These are phyloP conservation scores for Alternaria longipes DNA, from an alignment of 2,329 filamentous ascomycete species.

Conservation along the genomic window DNA sequence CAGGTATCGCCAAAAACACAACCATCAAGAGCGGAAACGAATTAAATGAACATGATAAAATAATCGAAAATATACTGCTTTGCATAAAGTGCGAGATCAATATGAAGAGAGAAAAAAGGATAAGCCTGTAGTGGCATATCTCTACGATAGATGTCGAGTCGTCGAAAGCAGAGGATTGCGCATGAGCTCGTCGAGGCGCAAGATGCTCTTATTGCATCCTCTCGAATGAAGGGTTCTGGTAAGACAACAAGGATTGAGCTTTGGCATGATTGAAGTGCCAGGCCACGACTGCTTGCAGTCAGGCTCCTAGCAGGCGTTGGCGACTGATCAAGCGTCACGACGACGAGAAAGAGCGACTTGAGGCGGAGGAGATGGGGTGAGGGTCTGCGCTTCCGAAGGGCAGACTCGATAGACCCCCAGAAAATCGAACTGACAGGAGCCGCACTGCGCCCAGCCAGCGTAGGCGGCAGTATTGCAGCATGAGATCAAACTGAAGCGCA, in stretches of 20 bases:
- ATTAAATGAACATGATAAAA: background rate
- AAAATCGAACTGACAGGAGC: constrained; percentile 21
- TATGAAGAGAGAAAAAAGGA: background rate
- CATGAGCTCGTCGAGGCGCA: constrained; percentile 1
- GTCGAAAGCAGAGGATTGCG: background rate
- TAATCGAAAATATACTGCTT: background rate
- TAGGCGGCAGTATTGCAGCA: constrained; percentile 23
- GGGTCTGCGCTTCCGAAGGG: constrained; percentile 29
- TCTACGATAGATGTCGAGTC: background rate
- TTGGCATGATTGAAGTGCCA: background rate
- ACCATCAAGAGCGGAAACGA: background rate
- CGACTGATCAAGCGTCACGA: background rate
- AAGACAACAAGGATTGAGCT: background rate
- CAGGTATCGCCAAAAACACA: constrained; percentile 1
- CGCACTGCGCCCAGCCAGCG: constrained; percentile 34
- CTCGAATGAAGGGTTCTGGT: background rate
- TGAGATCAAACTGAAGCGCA: constrained; percentile 37
- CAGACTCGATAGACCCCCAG: constrained; percentile 35
- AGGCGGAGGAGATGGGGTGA: constrained; percentile 26
- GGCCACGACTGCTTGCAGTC: background rate
- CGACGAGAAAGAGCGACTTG: constrained; percentile 1
- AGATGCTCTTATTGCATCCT: background rate
- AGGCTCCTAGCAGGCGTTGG: constrained; percentile 5
- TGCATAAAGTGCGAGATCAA: background rate
- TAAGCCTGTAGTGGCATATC: background rate